Conservation (phyloP, 768 basidiomycete species). For the Termitomyces sp. region DNA sequence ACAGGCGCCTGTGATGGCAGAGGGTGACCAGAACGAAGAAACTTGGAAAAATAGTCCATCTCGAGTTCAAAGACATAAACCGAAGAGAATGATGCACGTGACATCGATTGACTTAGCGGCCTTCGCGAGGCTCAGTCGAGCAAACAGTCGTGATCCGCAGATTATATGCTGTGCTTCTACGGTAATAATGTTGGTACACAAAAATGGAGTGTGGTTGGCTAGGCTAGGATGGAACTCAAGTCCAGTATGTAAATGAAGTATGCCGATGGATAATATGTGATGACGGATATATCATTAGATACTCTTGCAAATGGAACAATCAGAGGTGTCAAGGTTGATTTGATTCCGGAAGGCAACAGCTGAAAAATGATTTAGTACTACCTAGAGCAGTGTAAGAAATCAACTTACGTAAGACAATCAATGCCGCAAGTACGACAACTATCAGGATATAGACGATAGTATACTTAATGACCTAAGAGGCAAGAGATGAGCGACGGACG, state of each 20-base stretch:
- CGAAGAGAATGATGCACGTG: conserved; percentile 1
- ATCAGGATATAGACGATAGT: conserved; percentile 76
- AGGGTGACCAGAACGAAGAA: conserved; percentile 46
- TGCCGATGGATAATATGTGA: conserved; percentile 12
- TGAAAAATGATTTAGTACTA: conserved; percentile 19
- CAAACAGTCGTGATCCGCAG: conserved; percentile 2
- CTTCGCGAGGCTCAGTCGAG: no score
- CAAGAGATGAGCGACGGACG: conserved; percentile 1
- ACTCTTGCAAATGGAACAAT: conserved; percentile 80
- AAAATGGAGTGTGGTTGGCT: conserved; percentile 12
- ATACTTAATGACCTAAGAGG: conserved; percentile 69
- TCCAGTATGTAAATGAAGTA: conserved; percentile 17
- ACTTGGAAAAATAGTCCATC: conserved; percentile 89
- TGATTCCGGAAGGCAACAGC: conserved; percentile 78
- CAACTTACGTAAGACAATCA: conserved; percentile 77
- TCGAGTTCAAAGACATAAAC: conserved; percentile 17
- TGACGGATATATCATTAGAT: conserved; percentile 56
- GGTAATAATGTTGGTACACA: conserved; percentile 18
- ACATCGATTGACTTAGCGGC: neutral
- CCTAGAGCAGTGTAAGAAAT: neutral
- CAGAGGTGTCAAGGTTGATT: conserved; percentile 48
- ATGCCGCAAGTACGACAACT: conserved; percentile 69
- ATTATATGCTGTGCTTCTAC: conserved; percentile 14
- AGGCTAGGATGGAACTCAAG: conserved; percentile 9
- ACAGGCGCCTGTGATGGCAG: conserved; percentile 41